Conservation (phyloP, 305 asterid genomes). For the Rubia balearica region DNA sequence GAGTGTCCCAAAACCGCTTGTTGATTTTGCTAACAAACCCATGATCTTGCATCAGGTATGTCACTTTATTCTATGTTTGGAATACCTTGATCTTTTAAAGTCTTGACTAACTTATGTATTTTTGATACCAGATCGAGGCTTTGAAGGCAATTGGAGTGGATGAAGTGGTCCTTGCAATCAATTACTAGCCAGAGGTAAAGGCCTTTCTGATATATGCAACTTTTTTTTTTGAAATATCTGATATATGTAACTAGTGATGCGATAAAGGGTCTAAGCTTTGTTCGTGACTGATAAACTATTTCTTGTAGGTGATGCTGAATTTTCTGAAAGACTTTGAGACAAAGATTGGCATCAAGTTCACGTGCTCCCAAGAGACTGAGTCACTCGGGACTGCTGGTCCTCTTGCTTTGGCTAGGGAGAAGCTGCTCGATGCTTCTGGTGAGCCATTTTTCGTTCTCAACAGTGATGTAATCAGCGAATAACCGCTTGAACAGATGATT, state of each 20-base stretch:
- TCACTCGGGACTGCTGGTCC: slow-evolving; percentile 98
- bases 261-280: slow-evolving; percentile 12
- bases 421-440: slow-evolving; percentile 65
- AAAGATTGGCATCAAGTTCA: slow-evolving; percentile 74
- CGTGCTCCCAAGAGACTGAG: slow-evolving; percentile 91
- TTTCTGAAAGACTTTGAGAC: slow-evolving; percentile 87
- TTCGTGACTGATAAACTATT: background rate
- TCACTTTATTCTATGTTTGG: background rate
- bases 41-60: slow-evolving; percentile 96
- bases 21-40: slow-evolving; percentile 94
- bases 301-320: slow-evolving; percentile 76
- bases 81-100: background rate
- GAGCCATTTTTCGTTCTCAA: slow-evolving; percentile 88
- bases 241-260: too few species aligned
- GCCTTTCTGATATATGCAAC: background rate
- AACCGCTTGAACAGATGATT: slow-evolving; percentile 78
- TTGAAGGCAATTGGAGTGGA: slow-evolving; percentile 86
- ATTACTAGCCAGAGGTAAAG: slow-evolving; percentile 89
- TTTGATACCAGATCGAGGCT: slow-evolving; percentile 64
- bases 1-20: slow-evolving; percentile 90
- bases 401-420: slow-evolving; percentile 88
- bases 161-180: slow-evolving; percentile 91
- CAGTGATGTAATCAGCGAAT: slow-evolving; percentile 89
- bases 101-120: slow-evolving; percentile 16
- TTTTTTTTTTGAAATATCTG: too few species aligned